Conservation (phyloP, 306 rosid genomes). For the Lathyrus oleraceus region DNA sequence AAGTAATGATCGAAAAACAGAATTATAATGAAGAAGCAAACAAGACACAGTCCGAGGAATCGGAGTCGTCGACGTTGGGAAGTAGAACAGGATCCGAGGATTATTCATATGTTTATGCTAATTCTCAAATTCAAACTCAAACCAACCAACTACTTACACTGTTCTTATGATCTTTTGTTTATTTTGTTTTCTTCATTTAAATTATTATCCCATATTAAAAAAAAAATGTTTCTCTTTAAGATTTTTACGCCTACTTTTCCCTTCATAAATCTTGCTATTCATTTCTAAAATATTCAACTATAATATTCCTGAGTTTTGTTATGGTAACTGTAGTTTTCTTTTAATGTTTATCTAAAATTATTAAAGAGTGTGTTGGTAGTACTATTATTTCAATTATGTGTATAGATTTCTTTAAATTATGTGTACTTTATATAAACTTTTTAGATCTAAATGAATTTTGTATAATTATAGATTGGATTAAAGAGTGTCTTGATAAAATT, state of each 20-base stretch:
- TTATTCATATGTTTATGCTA: constrained; percentile 16
- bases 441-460: too few species aligned
- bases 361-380: too few species aligned
- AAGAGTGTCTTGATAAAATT: too few species aligned
- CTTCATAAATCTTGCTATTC: background rate
- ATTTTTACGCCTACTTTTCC: background rate
- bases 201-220: background rate
- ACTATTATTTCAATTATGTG: too few species aligned
- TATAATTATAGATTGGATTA: too few species aligned
- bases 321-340: too few species aligned
- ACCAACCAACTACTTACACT: constrained; percentile 46
- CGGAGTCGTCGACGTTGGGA: constrained; percentile 38
- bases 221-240: too few species aligned
- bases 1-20: background rate
- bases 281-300: background rate
- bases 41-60: constrained; percentile 21
- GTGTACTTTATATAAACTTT: too few species aligned
- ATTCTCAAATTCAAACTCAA: constrained; percentile 23
- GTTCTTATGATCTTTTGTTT: constrained; percentile 41
- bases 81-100: constrained; percentile 29
- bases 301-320: background rate
- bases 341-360: too few species aligned
- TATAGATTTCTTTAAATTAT: too few species aligned
- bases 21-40: background rate
- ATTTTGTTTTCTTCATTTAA: background rate